Base-by-base conservation (phyloP, 495 filamentous ascomycete genomes). In the Xylaria sp. region DNA sequence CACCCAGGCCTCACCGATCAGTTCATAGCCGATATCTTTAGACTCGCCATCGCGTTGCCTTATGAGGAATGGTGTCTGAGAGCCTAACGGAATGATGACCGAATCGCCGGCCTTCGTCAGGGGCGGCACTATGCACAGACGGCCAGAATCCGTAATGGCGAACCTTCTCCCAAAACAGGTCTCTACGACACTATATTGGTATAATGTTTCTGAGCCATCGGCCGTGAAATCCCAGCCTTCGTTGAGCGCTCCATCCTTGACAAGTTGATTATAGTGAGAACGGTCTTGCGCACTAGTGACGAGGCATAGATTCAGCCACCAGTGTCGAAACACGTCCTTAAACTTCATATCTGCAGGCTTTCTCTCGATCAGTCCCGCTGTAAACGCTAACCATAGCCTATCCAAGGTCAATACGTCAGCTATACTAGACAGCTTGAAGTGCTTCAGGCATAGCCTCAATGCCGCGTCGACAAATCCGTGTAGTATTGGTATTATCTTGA, bases 61-160 rank as follows among this genome's bases (percentile, higher is more conserved):
- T n/a, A 59, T 35, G 9, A 68, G 66, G 19, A 61, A 68, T 44
- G 66, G 66, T 11, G 40, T 46, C 29, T 68, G 66, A 21, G 66
- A 58, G 8, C 66, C 37, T 12, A 59, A 46, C 37, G 53, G 66
- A 19, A 61, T 46, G 8, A 68, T 68, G 21, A 61, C 41, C 2
- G 66, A 44, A 15, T 68, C 65, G 24, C 52, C 65, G 37, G 33
- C 24, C 52, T 44, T 44, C 50, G 52, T 35, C 24, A 58, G 33
- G 14, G 65, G 65, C 4, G 50, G 65, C 7, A 68, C 40, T 17
- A 46, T 46, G 46, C 52, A 68, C 21, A 68, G 52, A 11, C 65
- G 52, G 6, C 65, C 65, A 12, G 50, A 43, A 1, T 2, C 9
- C 0, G 65, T 57, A 33, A 68, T 68, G 1, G 65, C 52, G 14